Base-by-base conservation (phyloP, 2,329 filamentous ascomycete genomes). In the Cladosporium sphaerospermum region DNA sequence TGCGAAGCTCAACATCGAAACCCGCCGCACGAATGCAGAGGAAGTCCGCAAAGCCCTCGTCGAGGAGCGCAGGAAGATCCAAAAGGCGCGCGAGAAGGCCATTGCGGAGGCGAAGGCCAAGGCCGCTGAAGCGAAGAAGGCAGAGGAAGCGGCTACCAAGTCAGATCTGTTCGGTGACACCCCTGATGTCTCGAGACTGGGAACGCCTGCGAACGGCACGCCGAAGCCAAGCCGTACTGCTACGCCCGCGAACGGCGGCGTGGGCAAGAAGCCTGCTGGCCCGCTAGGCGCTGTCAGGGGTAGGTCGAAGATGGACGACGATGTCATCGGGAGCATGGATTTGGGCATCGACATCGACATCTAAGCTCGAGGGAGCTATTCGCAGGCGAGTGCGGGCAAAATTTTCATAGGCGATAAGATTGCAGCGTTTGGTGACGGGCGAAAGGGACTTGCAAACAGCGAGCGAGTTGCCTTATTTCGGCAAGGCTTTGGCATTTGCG, bases 341-440 rank as follows among this genome's bases (percentile, higher is more conserved):
- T 73, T 97, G 62, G 92, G 89, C 28, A 89, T 97, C 67, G 92
- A 97, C 62, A 84, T 96, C 62, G 90, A 95, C 61, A 89, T 95
- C 61, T 89, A 33, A 51, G 14, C 11, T 32, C 4, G 9, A 32
- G 18, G 19, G 5, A n/a, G 41, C 9, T 32, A 14, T 14, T 9
- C 13, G 8, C 8, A 14, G 36, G n/a, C 11, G 36, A 37, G 2
- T 6, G 8, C 8, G 7, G n/a, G n/a, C 23, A 4, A 28, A 2
- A 4, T 28, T 28, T 5, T 5, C 23, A 28, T 28, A 28, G 23
- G 23, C 23, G 4, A 28, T 28, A 28, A 28, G 23, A 28, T 28
- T 28, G 23, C 23, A 28, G 23, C 7, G 23, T 28, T 28, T 7
- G 23, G 7, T 28, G 23, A 28, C 7, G 23, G 23, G 7, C 23